These are phyloP conservation scores for Apiotrichum domesticum DNA, from an alignment of 1,284 basidiomycete species.

Conservation along the genomic window DNA sequence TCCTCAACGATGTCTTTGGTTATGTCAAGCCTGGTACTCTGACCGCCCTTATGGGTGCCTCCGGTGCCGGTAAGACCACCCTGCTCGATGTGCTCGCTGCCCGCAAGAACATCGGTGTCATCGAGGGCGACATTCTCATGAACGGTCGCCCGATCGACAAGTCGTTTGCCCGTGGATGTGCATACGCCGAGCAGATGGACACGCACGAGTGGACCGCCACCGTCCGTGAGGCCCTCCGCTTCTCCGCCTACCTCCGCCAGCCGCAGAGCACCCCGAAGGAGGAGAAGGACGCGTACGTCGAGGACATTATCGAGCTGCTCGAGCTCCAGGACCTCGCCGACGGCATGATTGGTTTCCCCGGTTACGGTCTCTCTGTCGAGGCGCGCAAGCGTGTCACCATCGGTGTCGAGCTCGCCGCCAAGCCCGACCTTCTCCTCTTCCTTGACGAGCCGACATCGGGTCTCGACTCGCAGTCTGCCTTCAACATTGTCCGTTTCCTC, in stretches of 20 bases:
- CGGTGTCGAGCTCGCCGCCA: constrained; percentile 57
- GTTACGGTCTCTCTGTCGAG: constrained; percentile 52
- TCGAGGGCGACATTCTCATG: constrained; percentile 50
- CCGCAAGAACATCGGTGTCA: constrained; percentile 53
- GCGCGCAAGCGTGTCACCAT: constrained; percentile 57
- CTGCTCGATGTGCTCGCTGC: constrained; percentile 54
- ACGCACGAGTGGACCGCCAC: constrained; percentile 72
- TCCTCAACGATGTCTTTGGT: constrained; percentile 54
- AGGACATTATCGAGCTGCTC: constrained; percentile 53
- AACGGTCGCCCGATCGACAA: constrained; percentile 52
- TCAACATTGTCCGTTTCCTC: constrained; percentile 51
- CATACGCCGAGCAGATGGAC: constrained; percentile 57
- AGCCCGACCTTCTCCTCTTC: constrained; percentile 55
- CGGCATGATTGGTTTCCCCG: constrained; percentile 49
- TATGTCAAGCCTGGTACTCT: constrained; percentile 55
- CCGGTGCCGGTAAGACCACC: constrained; percentile 55
- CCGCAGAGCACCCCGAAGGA: constrained; percentile 49
- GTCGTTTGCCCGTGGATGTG: constrained; percentile 51
- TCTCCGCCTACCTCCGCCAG: constrained; percentile 57
- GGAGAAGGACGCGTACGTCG: constrained; percentile 53
- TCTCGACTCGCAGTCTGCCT: constrained; percentile 56
- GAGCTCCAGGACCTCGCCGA: constrained; percentile 52
- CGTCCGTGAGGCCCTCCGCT: constrained; percentile 55
- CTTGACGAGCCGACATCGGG: constrained; percentile 55
- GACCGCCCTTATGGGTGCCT: constrained; percentile 58